Evolutionary conservation across 768 basidiomycete species (phyloP).

Genomic region (Lactarius sp.): DNA sequence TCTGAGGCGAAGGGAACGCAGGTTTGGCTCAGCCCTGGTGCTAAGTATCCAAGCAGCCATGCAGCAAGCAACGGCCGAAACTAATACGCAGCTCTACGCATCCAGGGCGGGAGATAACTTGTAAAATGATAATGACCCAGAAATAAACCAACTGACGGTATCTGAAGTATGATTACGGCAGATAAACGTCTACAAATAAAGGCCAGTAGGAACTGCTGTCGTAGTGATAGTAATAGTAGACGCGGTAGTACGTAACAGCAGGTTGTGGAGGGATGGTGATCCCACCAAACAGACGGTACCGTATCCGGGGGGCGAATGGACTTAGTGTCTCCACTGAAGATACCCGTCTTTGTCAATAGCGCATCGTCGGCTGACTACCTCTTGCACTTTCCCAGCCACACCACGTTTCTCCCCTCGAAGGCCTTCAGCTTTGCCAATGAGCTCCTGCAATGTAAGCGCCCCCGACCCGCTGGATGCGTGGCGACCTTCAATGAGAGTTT

Average conservation of each 20-base stretch:
- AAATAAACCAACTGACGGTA: neutral
- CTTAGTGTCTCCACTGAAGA: conserved; percentile 51
- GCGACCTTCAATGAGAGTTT: conserved; percentile 57
- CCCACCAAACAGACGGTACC: neutral
- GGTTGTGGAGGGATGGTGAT: neutral
- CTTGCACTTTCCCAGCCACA: conserved; percentile 69
- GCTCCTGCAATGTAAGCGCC: conserved; percentile 56
- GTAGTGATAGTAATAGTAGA: neutral
- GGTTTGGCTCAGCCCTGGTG: no score
- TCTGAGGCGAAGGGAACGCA: neutral
- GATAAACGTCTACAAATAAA: neutral
- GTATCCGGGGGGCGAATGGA: neutral
- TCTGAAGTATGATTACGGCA: neutral
- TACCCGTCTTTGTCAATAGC: conserved; percentile 49
- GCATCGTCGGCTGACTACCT: conserved; percentile 69
- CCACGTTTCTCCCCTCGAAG: conserved; percentile 50
- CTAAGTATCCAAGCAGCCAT: no score
- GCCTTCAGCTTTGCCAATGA: conserved; percentile 51
- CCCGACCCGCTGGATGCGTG: conserved; percentile 57
- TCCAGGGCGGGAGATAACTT: neutral
- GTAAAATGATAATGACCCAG: neutral
- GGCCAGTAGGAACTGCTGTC: neutral
- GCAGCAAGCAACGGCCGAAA: neutral
- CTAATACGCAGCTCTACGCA: neutral
- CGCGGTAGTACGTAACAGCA: neutral